Conservation (phyloP, 2,329 filamentous ascomycete genomes). For the Calonectria pseudoturangicola region DNA sequence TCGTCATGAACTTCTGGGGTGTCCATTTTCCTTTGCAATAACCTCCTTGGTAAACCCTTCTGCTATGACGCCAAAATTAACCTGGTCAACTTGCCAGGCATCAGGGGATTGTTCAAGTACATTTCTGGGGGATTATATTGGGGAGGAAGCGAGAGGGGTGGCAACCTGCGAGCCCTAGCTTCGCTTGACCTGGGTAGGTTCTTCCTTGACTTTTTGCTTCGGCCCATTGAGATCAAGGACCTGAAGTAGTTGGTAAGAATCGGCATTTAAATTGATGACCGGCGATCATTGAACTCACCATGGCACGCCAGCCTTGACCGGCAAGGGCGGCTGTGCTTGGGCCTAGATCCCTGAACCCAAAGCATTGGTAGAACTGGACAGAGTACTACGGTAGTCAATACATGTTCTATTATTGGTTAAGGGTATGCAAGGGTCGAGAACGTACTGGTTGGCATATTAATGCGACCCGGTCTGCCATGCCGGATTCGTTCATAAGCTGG, state of each 20-base stretch:
- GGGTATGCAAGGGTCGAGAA: slow-evolving; percentile 25
- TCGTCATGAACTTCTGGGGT: neutral
- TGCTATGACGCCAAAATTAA: neutral
- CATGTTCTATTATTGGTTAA: neutral
- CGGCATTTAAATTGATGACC: too few relatives aligned
- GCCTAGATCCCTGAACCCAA: slow-evolving; percentile 83
- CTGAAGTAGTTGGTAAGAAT: slow-evolving; percentile 29
- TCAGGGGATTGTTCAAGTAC: neutral
- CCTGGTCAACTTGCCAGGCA: neutral
- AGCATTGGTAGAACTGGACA: slow-evolving; percentile 83
- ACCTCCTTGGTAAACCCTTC: neutral
- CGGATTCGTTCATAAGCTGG: slow-evolving; percentile 82
- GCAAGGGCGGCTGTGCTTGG: slow-evolving; percentile 82
- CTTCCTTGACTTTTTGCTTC: slow-evolving; percentile 52
- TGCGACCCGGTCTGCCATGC: slow-evolving; percentile 82
- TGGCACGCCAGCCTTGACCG: slow-evolving; percentile 87
- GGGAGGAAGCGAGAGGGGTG: neutral
- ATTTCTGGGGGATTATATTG: neutral
- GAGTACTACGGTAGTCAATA: slow-evolving; percentile 69
- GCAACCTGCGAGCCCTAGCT: neutral
- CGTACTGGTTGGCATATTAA: slow-evolving; percentile 84
- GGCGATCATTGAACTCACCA: slow-evolving; percentile 72
- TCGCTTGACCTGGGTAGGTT: slow-evolving; percentile 47
- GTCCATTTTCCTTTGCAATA: neutral
- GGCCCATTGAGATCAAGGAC: slow-evolving; percentile 53